Percentiles rank a stretch among this genome's conserved stretches.
Conservation (phyloP, 2,329 filamentous ascomycete species). For the Diaporthe sp. region DNA sequence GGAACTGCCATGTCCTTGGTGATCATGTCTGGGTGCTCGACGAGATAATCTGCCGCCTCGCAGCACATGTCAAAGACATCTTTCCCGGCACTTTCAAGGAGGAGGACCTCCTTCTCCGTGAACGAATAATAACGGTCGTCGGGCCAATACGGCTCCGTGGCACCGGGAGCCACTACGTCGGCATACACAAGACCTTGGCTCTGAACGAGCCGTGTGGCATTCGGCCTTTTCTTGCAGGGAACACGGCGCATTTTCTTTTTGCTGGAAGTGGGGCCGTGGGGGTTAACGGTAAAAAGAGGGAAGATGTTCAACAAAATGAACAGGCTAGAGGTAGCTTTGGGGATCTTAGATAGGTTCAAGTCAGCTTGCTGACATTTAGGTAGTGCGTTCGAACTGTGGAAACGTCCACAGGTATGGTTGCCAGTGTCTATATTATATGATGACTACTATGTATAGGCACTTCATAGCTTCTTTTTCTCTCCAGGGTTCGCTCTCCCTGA, state of each 20-base stretch:
- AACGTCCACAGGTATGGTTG: no score
- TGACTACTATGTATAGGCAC: no score
- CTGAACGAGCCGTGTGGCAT: slow-evolving; percentile 9
- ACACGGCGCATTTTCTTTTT: slow-evolving; percentile 1
- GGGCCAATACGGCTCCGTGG: slow-evolving; percentile 35
- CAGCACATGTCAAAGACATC: slow-evolving; percentile 41
- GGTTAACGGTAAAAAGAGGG: no score
- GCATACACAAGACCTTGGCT: neutral
- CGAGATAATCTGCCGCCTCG: slow-evolving; percentile 39
- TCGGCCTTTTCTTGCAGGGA: neutral
- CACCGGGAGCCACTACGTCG: neutral
- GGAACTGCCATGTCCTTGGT: slow-evolving; percentile 36
- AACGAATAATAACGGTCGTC: slow-evolving; percentile 40
- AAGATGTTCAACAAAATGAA: no score
- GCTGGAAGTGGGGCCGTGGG: no score
- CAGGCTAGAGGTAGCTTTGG: no score
- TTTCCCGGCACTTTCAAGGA: slow-evolving; percentile 33
- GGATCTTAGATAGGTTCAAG: no score
- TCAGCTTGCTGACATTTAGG: no score
- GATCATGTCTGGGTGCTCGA: slow-evolving; percentile 34
- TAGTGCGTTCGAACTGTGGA: no score
- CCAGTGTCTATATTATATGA: no score
- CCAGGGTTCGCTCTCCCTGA: no score
- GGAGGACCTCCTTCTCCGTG: slow-evolving; percentile 26
- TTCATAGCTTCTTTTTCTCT: no score